phyloP scores from a whole-genome alignment of 2,329 filamentous ascomycete species.

The Albifimbria verrucaria region DNA sequence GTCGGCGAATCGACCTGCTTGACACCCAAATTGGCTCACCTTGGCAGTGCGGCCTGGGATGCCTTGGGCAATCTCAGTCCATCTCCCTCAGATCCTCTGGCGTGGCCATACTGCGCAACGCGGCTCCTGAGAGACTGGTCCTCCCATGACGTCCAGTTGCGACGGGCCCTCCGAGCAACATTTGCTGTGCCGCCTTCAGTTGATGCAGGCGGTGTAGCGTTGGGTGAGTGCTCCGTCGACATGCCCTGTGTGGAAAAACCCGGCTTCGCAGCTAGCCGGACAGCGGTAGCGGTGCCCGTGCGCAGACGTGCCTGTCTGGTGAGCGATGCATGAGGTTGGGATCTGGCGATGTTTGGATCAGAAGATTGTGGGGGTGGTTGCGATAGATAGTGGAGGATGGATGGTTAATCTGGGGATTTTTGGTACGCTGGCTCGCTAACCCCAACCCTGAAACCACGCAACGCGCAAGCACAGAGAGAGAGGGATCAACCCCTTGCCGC shows the following conservation, averaged over 20 bases:
- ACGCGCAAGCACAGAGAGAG: too few relatives aligned
- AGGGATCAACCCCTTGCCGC: too few relatives aligned
- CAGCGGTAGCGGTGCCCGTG: background rate
- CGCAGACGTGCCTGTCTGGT: background rate
- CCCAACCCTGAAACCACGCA: too few relatives aligned
- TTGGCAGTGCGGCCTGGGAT: conserved; percentile 23
- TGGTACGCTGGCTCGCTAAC: too few relatives aligned
- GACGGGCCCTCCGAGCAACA: conserved; percentile 12
- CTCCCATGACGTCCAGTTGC: conserved; percentile 21
- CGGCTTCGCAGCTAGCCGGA: background rate
- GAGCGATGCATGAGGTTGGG: background rate
- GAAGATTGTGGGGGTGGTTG: too few relatives aligned
- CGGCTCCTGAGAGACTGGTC: conserved; percentile 22
- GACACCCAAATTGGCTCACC: conserved; percentile 12
- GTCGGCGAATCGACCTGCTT: background rate
- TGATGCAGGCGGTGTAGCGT: conserved; percentile 1
- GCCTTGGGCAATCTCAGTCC: conserved; percentile 23
- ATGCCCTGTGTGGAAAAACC: background rate
- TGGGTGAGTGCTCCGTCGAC: conserved; percentile 1
- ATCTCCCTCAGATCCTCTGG: conserved; percentile 20
- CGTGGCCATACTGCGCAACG: conserved; percentile 23
- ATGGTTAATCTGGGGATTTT: too few relatives aligned
- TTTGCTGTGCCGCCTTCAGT: background rate
- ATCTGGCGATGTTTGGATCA: too few relatives aligned
- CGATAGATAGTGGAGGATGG: too few relatives aligned